These are phyloP conservation scores for Neurospora hispaniola DNA, from an alignment of 495 filamentous ascomycete species.

Conservation along the genomic window DNA sequence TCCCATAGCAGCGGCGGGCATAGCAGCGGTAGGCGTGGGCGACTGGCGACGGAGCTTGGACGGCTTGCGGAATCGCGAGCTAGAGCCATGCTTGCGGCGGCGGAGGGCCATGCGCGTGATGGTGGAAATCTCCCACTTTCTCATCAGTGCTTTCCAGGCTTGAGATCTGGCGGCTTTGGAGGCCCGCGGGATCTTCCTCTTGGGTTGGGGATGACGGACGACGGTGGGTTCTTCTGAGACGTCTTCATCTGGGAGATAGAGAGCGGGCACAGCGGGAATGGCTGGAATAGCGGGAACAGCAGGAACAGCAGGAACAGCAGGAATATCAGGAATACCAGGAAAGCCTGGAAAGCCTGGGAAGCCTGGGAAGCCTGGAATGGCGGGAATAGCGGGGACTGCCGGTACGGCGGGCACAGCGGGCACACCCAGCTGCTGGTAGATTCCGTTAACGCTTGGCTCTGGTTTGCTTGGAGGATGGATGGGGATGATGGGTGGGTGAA, in stretches of 20 bases:
- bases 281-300: no score
- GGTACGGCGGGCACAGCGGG: neutral
- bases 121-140: neutral
- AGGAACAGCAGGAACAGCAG: no score
- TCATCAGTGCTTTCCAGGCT: neutral
- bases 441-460: neutral
- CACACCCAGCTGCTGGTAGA: neutral
- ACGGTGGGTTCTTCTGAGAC: neutral
- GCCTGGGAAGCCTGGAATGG: neutral
- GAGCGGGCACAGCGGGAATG: neutral
- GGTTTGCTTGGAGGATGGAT: neutral
- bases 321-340: no score
- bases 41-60: neutral
- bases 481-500: no score
- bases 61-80: neutral
- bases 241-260: neutral
- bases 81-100: neutral
- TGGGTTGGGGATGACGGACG: neutral
- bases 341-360: no score
- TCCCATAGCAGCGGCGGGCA: neutral
- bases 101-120: neutral
- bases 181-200: neutral
- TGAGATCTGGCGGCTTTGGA: neutral
- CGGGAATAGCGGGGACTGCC: neutral
- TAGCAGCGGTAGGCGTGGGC: neutral